phyloP scores from a whole-genome alignment of 495 filamentous ascomycete genomes.

The Penicillium malachiteum region DNA sequence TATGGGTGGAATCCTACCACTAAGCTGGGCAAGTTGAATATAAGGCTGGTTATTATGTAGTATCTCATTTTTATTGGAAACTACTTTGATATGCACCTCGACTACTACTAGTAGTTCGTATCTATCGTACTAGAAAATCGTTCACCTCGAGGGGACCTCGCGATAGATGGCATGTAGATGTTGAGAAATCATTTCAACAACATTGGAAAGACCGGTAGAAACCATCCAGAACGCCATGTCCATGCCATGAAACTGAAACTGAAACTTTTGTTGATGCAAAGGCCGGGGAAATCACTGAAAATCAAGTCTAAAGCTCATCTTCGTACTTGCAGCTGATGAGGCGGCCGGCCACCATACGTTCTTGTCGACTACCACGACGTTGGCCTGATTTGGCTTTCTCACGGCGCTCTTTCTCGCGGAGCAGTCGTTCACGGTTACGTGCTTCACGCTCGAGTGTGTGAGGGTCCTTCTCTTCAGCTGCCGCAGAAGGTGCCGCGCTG shows the following conservation, averaged over 20 bases:
- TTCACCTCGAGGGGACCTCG: too few relatives aligned
- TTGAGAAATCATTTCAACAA: background rate
- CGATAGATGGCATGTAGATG: background rate
- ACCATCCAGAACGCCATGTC: conserved; percentile 4
- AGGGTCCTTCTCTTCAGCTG: conserved; percentile 55
- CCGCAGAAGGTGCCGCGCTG: conserved; percentile 9
- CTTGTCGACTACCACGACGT: conserved; percentile 52
- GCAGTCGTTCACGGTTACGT: conserved; percentile 69
- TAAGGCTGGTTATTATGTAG: too few relatives aligned
- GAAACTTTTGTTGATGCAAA: conserved; percentile 2
- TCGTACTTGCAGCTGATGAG: conserved; percentile 60
- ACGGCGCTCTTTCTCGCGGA: conserved; percentile 76
- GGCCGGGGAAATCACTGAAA: background rate
- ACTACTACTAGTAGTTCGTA: too few relatives aligned
- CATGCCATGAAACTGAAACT: conserved; percentile 1
- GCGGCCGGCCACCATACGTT: conserved; percentile 49
- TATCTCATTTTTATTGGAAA: too few relatives aligned
- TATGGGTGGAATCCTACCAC: too few relatives aligned
- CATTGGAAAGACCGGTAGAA: background rate
- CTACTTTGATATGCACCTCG: too few relatives aligned
- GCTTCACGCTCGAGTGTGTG: conserved; percentile 76
- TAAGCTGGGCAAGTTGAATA: too few relatives aligned
- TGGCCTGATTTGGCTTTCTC: conserved; percentile 44
- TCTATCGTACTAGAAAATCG: too few relatives aligned
- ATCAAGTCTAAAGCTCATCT: conserved; percentile 42